phyloP scores from a whole-genome alignment of 2,329 filamentous ascomycete genomes.

The Iodosphaeria phyllophila region DNA sequence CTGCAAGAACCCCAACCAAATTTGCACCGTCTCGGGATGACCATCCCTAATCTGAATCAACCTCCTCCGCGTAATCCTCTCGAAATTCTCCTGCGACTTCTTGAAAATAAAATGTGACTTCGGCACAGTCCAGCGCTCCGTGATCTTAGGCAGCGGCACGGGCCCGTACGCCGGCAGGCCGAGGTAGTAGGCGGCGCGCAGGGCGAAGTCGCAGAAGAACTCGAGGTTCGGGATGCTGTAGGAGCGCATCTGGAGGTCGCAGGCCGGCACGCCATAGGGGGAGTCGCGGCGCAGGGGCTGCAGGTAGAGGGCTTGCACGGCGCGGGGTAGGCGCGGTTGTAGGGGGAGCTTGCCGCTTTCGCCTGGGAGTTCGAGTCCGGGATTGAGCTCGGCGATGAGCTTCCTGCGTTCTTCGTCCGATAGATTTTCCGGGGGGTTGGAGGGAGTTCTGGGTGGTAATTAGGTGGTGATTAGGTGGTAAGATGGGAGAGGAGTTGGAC shows the following conservation, averaged over 20 bases:
- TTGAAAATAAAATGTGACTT: conserved; percentile 84
- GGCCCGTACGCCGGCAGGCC: conserved; percentile 73
- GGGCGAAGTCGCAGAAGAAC: conserved; percentile 85
- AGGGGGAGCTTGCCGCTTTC: conserved; percentile 9
- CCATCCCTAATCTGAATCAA: conserved; percentile 89
- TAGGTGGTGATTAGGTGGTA: no score
- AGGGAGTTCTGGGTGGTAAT: no score
- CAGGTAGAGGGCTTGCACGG: conserved; percentile 73
- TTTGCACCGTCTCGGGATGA: conserved; percentile 68
- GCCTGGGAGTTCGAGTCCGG: conserved; percentile 9
- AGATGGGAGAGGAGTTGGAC: no score
- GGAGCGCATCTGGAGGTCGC: conserved; percentile 82
- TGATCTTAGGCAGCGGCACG: conserved; percentile 67
- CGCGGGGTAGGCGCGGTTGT: conserved; percentile 57
- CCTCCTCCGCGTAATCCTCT: conserved; percentile 69
- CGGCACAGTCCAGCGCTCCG: conserved; percentile 88
- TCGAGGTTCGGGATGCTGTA: conserved; percentile 81
- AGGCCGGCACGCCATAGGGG: conserved; percentile 62
- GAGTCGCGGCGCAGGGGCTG: conserved; percentile 61
- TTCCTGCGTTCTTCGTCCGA: conserved; percentile 2
- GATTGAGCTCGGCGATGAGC: no score
- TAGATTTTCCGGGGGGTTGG: no score
- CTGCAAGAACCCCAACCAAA: conserved; percentile 82
- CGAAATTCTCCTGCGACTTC: conserved; percentile 96
- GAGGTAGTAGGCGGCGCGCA: conserved; percentile 88